Conservation (phyloP, 2,329 filamentous ascomycete genomes). For the Exophiala dermatitidis region DNA sequence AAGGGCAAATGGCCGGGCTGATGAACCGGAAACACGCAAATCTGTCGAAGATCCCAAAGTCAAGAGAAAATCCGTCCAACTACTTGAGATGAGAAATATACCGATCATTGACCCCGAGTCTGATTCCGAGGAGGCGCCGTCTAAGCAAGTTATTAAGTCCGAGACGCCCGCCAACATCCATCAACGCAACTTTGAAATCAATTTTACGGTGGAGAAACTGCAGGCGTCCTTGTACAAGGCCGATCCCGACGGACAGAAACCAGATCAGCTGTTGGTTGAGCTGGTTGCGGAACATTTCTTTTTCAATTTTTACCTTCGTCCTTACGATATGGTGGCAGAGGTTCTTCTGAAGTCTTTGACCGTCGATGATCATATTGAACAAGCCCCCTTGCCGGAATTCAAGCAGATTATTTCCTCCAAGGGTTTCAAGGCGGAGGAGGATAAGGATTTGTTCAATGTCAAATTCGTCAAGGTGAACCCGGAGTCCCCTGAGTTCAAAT, state of each 20-base stretch:
- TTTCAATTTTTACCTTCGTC: conserved; percentile 77
- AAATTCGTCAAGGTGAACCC: conserved; percentile 86
- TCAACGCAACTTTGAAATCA: conserved; percentile 90
- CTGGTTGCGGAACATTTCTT: conserved; percentile 83
- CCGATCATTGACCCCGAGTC: conserved; percentile 71
- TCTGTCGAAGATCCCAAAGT: conserved; percentile 23
- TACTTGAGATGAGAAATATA: conserved; percentile 57
- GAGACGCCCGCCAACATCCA: conserved; percentile 55
- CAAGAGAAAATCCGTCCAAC: conserved; percentile 34
- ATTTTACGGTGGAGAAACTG: conserved; percentile 88
- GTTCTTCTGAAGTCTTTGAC: conserved; percentile 79
- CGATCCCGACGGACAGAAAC: conserved; percentile 63
- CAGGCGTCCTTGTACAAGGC: conserved; percentile 88
- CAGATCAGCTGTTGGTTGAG: conserved; percentile 80
- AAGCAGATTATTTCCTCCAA: conserved; percentile 97
- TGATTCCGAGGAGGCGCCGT: conserved; percentile 50
- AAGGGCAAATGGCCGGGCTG: conserved; percentile 32
- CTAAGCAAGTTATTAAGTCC: conserved; percentile 60
- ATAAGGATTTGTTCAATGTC: conserved; percentile 74
- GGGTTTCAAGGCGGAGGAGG: conserved; percentile 58
- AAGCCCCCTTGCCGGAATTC: conserved; percentile 80
- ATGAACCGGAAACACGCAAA: conserved; percentile 31
- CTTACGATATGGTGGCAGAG: conserved; percentile 88
- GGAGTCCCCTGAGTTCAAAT: conserved; percentile 86
- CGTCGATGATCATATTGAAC: conserved; percentile 88